Percentiles rank a stretch among this genome's conserved stretches.
Evolutionary conservation across 768 basidiomycete species (phyloP).

Genomic region (Pisolithus orientalis): DNA sequence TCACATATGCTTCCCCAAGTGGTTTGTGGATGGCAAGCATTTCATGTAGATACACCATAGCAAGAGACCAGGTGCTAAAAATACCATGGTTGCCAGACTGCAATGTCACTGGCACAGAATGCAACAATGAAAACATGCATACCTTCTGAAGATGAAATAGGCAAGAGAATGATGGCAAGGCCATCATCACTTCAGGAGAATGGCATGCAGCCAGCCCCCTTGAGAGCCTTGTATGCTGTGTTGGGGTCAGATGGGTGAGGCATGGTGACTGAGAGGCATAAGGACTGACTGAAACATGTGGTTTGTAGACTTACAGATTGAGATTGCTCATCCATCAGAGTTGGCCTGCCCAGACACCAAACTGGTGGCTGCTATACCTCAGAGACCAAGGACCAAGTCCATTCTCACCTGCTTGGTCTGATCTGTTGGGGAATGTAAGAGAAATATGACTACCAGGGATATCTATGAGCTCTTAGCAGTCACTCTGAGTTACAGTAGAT

Average conservation of each 20-base stretch:
- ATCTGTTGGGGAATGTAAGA: slow-evolving; percentile 10
- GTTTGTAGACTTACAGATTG: slow-evolving; percentile 46
- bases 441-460: too few species aligned
- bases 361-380: slow-evolving; percentile 89
- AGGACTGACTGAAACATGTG: slow-evolving; percentile 6
- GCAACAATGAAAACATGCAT: neutral
- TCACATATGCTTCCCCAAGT: slow-evolving; percentile 54
- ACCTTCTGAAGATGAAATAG: slow-evolving; percentile 90
- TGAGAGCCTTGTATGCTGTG: slow-evolving; percentile 74
- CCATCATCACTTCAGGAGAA: slow-evolving; percentile 93
- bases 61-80: slow-evolving; percentile 83
- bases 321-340: slow-evolving; percentile 94
- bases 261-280: slow-evolving; percentile 54
- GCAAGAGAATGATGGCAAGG: slow-evolving; percentile 87
- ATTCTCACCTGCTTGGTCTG: slow-evolving; percentile 22
- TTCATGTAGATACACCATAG: slow-evolving; percentile 68
- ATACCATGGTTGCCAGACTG: slow-evolving; percentile 55
- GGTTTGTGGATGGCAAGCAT: slow-evolving; percentile 74
- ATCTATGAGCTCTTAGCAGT: too few species aligned
- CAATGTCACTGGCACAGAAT: slow-evolving; percentile 26
- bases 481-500: too few species aligned
- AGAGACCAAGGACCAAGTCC: slow-evolving; percentile 68
- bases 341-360: slow-evolving; percentile 88
- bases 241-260: slow-evolving; percentile 57
- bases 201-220: slow-evolving; percentile 91